Conservation (phyloP, 2,329 filamentous ascomycete genomes). For the Colletotrichum shisoi region DNA sequence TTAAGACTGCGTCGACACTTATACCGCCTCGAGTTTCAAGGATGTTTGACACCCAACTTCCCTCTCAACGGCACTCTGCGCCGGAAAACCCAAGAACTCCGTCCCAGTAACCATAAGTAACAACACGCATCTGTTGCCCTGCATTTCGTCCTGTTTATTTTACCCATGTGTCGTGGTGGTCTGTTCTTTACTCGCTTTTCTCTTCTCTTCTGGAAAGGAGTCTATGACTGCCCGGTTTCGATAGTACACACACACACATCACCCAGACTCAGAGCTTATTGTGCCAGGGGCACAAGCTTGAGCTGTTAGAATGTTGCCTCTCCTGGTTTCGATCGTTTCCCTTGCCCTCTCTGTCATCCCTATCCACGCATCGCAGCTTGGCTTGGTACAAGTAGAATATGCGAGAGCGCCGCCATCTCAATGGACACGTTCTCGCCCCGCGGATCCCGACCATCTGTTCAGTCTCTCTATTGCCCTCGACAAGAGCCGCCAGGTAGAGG, state of each 20-base stretch:
- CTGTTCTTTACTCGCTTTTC: too few species aligned
- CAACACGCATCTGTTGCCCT: too few species aligned
- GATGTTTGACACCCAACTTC: background rate
- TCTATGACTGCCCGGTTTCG: background rate
- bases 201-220: too few species aligned
- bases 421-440: slow-evolving; percentile 6
- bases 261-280: background rate
- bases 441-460: slow-evolving; percentile 8
- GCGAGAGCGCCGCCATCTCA: background rate
- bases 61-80: background rate
- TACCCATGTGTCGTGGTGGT: too few species aligned
- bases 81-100: background rate
- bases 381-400: slow-evolving; percentile 16
- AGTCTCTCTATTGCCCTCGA: slow-evolving; percentile 24
- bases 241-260: background rate
- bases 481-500: slow-evolving; percentile 48
- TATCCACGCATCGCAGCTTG: background rate
- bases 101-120: background rate
- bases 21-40: background rate
- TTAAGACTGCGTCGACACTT: too few species aligned
- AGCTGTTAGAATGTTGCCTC: slow-evolving; percentile 1
- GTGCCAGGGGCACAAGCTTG: background rate
- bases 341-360: background rate
- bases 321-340: background rate
- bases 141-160: background rate